Base-by-base conservation (phyloP, 345 rosid species). In the Carallia pectinifolia region DNA sequence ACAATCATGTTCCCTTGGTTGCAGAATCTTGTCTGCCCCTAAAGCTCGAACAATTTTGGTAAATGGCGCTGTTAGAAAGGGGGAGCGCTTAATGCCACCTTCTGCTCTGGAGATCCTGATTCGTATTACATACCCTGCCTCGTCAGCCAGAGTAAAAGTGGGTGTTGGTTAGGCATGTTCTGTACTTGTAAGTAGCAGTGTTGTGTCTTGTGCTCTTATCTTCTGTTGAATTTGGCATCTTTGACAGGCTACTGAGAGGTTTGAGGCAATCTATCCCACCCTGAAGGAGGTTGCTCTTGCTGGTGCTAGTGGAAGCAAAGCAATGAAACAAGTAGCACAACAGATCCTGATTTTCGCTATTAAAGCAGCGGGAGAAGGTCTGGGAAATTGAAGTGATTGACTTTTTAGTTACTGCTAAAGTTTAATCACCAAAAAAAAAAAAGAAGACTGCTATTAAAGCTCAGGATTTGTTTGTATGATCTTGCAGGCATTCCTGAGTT, bases 211-310 rank as follows among this genome's bases (percentile, higher is more conserved):
- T 6, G 47, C 76, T 72, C 58, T 44, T 62, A 76, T 39, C 55
- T 68, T 27, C 59, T 65, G 30, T 66, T 64, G 64, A 23, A 56
- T 62, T 33, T 73, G 60, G 60, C 65, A 62, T 66, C 37, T 54
- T 50, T 23, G 69, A 68, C 81, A 90, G 97, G 93, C 93, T 56
- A 90, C 90, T 62, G 96, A 90, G 83, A 85, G 96, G 79, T 86
- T 90, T 69, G 90, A 83, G 71, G 85, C 85, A 16, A 69, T 88
- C 29, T 88, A 86, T 69, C 93, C 89, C 17, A 70, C 77, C 33
- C 67, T 90, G 18, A 88, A 85, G 70, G 93, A 86, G 71, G 90
- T 90, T 68, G 87, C 90, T 74, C 85, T 90, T 78, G 87, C 90
- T 33, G 96, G 96, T 10, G 76, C 87, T 34, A 64, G 76, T 4